These are phyloP conservation scores for Filosporella fistucella DNA, from an alignment of 495 filamentous ascomycete species.

Conservation along the genomic window DNA sequence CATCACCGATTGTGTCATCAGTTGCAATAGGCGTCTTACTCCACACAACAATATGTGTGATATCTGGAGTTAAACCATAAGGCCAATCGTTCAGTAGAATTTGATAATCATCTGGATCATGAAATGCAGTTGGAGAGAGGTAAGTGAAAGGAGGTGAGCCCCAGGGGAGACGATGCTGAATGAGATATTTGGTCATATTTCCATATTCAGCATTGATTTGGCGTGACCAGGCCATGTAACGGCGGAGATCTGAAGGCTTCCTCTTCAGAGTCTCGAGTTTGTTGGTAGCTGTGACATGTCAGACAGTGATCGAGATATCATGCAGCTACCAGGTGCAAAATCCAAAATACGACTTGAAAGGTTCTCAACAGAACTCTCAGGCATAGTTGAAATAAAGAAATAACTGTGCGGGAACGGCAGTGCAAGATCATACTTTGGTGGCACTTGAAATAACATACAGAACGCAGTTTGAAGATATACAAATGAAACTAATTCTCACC, in stretches of 20 bases:
- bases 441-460: too few relatives aligned
- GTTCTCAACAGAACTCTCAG: too few relatives aligned
- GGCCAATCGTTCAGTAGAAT: slow-evolving; percentile 90
- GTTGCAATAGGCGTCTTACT: slow-evolving; percentile 52
- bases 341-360: too few relatives aligned
- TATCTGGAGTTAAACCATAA: slow-evolving; percentile 68
- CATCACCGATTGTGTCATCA: slow-evolving; percentile 58
- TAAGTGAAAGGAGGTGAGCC: slow-evolving; percentile 43
- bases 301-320: too few relatives aligned
- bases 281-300: slow-evolving; percentile 67
- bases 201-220: slow-evolving; percentile 69
- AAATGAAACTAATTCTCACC: slow-evolving; percentile 38
- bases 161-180: slow-evolving; percentile 72
- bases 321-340: too few relatives aligned
- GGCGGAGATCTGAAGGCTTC: slow-evolving; percentile 75
- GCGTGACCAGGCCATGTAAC: slow-evolving; percentile 77
- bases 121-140: slow-evolving; percentile 57
- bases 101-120: slow-evolving; percentile 63
- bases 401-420: too few relatives aligned
- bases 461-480: neutral
- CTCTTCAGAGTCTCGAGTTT: slow-evolving; percentile 73
- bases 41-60: slow-evolving; percentile 73
- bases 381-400: too few relatives aligned
- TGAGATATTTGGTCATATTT: slow-evolving; percentile 70
- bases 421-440: too few relatives aligned